Evolutionary conservation across 2,329 filamentous ascomycete genomes (phyloP), one percentile per base, ranked within the genome.

Genomic region (Claviceps maximensis): DNA sequence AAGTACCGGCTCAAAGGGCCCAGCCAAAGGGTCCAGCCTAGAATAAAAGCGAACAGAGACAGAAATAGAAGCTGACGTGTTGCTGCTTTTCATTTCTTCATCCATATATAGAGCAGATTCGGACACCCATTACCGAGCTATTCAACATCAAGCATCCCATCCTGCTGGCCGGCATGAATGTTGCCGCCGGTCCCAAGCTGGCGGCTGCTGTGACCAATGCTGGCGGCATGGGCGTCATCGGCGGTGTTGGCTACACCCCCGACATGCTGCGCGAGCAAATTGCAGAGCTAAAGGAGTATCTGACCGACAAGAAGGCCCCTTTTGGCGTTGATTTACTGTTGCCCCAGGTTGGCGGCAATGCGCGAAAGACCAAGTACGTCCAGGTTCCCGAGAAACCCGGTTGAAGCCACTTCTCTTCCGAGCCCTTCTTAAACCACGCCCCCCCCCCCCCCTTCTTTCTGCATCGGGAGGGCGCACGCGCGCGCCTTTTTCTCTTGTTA

Each of bases 81-180:
- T 44, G 8, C 23, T 44, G 8, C 23, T 40, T 15, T 31, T 47
- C 25, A 15, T 29, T 47, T 4, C 25, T 31, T 19, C 25, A 19
- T 19, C 27, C 25, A 19, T 31, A 8, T 21, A 13, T 7, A 70
- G 68, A 70, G 66, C 62, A 70, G 76, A 85, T 98, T 71, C 87
- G 87, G 66, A 98, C 93, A 52, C 83, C 87, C 60, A 77, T 90
- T 64, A 98, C 93, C 62, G 91, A 97, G 80, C 86, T 97, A 59
- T 86, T 98, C 74, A 87, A 89, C 78, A 97, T 98, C 80, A 88
- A 95, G 70, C 93, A 98, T 74, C 93, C 93, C 55, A 77, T 98
- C 67, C 76, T 98, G 65, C 84, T 98, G 57, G 93, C 93, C 62
- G 93, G 93, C 69, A 98, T 98, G 93, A 97, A 98, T 78, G 93